phyloP scores from a whole-genome alignment of 768 basidiomycete species.

The Hebeloma cylindrosporum region DNA sequence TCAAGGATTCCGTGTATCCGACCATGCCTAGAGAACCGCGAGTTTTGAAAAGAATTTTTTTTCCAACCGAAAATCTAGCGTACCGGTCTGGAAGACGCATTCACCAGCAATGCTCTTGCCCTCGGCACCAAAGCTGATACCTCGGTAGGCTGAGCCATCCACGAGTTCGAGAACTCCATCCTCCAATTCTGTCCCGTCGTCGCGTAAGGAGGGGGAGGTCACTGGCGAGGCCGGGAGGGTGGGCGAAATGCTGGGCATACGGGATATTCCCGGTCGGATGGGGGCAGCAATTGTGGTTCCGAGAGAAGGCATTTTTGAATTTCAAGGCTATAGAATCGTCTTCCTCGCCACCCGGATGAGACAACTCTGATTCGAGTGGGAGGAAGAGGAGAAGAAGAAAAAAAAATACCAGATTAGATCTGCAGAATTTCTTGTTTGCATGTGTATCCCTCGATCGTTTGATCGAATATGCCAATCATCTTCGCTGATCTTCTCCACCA shows the following conservation, averaged over 20 bases:
- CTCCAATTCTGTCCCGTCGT: constrained; percentile 27
- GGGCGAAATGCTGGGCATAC: constrained; percentile 40
- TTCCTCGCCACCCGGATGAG: constrained; percentile 51
- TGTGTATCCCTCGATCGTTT: constrained; percentile 22
- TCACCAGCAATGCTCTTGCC: constrained; percentile 92
- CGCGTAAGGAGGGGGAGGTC: constrained; percentile 30
- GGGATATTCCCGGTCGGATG: constrained; percentile 44
- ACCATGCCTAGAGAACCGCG: constrained; percentile 89
- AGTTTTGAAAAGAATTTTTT: constrained; percentile 13
- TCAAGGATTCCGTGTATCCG: constrained; percentile 96
- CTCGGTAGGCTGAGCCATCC: constrained; percentile 86
- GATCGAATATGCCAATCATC: not conserved
- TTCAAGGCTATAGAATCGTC: constrained; percentile 23
- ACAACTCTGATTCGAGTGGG: constrained; percentile 41
- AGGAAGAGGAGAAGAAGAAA: constrained; percentile 54
- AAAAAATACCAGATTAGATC: constrained; percentile 37
- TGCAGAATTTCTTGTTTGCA: constrained; percentile 37
- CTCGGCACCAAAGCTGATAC: constrained; percentile 92
- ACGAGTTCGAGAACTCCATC: constrained; percentile 85
- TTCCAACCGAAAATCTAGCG: constrained; percentile 26
- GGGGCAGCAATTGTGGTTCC: constrained; percentile 35
- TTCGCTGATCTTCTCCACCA: no score
- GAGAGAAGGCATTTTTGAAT: constrained; percentile 13
- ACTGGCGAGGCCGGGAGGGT: constrained; percentile 37
- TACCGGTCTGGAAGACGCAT: constrained; percentile 99